Conservation (phyloP, 2,329 filamentous ascomycete species). For the Ceratocystis albifundus region DNA sequence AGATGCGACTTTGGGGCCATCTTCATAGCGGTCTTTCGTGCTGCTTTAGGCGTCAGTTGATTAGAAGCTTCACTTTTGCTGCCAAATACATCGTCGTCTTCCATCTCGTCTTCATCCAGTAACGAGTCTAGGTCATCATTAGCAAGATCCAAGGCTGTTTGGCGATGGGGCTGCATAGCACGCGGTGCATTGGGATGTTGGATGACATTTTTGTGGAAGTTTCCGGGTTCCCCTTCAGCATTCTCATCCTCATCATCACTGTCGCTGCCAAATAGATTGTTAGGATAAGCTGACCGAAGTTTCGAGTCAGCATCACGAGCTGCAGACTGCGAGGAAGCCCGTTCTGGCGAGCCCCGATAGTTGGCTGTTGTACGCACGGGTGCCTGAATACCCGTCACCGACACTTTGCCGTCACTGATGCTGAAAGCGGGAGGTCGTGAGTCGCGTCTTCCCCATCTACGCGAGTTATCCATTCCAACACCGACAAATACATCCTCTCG, state of each 20-base stretch:
- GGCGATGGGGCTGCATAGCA: constrained; percentile 14
- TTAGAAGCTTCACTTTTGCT: constrained; percentile 13
- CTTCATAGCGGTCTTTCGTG: constrained; percentile 11
- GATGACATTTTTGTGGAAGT: constrained; percentile 1
- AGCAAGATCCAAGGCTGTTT: constrained; percentile 19
- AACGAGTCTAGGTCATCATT: constrained; percentile 21
- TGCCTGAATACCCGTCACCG: constrained; percentile 13
- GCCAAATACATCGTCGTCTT: constrained; percentile 15
- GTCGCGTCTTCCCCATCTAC: constrained; percentile 17
- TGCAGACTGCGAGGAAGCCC: constrained; percentile 3
- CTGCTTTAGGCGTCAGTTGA: constrained; percentile 20
- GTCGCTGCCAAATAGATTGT: constrained; percentile 14
- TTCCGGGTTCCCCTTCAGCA: constrained; percentile 7
- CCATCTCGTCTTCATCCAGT: constrained; percentile 17
- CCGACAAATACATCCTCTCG: constrained; percentile 20
- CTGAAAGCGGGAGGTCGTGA: constrained; percentile 20
- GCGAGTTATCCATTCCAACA: constrained; percentile 17
- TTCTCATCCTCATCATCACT: constrained; percentile 20
- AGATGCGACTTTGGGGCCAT: not conserved
- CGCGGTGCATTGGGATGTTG: constrained; percentile 14
- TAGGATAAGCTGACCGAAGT: not conserved
- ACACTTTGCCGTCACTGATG: constrained; percentile 21
- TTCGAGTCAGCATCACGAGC: constrained; percentile 12
- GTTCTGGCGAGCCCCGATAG: constrained; percentile 19
- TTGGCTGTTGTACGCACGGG: constrained; percentile 8